Percentiles rank a stretch among this genome's conserved stretches.
phyloP scores from a whole-genome alignment of 2,329 filamentous ascomycete genomes.

The Nothophoma quercina region DNA sequence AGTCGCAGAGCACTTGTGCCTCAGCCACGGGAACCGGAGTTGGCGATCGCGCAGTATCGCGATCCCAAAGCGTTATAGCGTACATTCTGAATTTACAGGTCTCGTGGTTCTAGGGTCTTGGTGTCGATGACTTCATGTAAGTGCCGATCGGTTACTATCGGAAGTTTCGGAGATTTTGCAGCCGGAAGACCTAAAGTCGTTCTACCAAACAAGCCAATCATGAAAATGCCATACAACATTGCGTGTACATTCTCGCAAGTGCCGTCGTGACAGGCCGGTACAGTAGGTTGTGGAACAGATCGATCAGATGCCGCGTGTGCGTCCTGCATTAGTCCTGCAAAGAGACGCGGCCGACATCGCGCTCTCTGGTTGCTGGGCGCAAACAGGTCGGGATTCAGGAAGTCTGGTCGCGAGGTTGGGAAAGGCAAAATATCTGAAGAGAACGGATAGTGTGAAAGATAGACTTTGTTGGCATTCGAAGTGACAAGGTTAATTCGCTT shows the following conservation, averaged over 20 bases:
- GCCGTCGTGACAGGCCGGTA: not conserved
- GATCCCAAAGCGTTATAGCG: constrained; percentile 5
- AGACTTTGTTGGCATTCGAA: not conserved
- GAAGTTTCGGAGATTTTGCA: not conserved
- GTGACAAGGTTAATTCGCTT: not conserved
- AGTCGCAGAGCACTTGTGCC: not conserved
- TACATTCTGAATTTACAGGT: not conserved
- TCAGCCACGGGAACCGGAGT: constrained; percentile 10
- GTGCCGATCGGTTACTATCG: constrained; percentile 1
- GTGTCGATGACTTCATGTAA: constrained; percentile 1
- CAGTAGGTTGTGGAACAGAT: not conserved
- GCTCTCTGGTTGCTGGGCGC: not conserved
- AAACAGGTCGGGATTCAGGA: not conserved
- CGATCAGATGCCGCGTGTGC: not conserved
- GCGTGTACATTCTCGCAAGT: not conserved
- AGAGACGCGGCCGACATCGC: not conserved
- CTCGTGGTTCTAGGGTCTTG: not conserved
- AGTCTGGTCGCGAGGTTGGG: no score
- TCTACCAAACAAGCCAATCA: not conserved
- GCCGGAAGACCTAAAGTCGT: not conserved
- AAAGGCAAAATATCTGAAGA: no score
- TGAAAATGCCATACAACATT: not conserved
- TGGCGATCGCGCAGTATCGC: constrained; percentile 3
- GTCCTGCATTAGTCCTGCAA: not conserved
- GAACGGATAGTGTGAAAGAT: no score